A percentile compares a stretch with the other conserved stretches of the same genome.
Evolutionary conservation across 2,329 filamentous ascomycete species (phyloP).

Genomic region (Nemania diffusa): DNA sequence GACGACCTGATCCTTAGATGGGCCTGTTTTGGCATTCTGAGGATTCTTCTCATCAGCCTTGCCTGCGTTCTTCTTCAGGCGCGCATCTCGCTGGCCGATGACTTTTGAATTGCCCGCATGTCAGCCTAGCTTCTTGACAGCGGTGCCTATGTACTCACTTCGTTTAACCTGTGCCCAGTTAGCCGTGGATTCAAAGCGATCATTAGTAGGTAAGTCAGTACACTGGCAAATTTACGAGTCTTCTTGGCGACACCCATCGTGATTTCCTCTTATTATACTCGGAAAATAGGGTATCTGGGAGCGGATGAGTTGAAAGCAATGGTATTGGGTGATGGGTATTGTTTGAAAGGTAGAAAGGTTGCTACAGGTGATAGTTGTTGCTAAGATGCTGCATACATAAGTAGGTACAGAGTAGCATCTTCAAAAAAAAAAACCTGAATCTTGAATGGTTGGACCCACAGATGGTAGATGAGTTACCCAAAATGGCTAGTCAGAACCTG

Average conservation of each 20-base stretch:
- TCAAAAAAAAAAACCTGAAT: constrained; percentile 24
- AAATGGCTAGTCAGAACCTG: constrained; percentile 19
- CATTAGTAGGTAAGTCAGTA: constrained; percentile 2
- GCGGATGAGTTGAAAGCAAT: not conserved
- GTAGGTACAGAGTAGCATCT: not conserved
- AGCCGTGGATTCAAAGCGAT: constrained; percentile 46
- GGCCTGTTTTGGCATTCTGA: constrained; percentile 65
- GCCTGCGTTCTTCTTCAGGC: constrained; percentile 82
- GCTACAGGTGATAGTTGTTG: constrained; percentile 7
- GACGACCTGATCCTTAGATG: constrained; percentile 68
- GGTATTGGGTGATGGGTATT: not conserved
- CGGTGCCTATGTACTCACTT: constrained; percentile 33
- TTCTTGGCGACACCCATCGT: constrained; percentile 36
- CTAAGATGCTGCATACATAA: not conserved
- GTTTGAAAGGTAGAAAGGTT: not conserved
- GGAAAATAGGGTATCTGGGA: not conserved
- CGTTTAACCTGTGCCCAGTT: constrained; percentile 45
- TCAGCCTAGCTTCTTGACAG: constrained; percentile 5
- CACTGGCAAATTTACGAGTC: constrained; percentile 38
- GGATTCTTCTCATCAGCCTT: constrained; percentile 69
- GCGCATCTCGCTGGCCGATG: constrained; percentile 81
- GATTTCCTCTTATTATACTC: constrained; percentile 5
- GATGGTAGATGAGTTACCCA: not conserved
- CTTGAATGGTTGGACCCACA: constrained; percentile 15
- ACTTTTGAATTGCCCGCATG: constrained; percentile 51